phyloP scores from a whole-genome alignment of 208 protist genomes.

The Plasmodiophora brassicae region DNA sequence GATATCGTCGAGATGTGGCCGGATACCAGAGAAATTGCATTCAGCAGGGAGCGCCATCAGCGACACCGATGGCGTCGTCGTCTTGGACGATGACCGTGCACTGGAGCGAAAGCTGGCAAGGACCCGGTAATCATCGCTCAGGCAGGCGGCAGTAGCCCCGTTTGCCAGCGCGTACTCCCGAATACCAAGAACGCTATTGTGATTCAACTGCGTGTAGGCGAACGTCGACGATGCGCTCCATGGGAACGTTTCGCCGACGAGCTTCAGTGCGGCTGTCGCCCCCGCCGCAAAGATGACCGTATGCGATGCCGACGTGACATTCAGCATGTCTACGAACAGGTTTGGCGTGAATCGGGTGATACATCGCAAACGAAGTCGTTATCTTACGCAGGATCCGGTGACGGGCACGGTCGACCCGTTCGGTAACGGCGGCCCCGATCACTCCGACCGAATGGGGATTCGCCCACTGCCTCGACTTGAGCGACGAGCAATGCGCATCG shows the following conservation, averaged over 20 bases:
- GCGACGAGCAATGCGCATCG: neutral
- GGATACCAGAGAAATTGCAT: conserved; percentile 37
- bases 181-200: conserved; percentile 36
- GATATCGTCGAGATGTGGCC: neutral
- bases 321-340: neutral
- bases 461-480: neutral
- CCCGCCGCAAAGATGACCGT: conserved; percentile 37
- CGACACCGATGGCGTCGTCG: neutral
- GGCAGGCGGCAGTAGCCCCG: neutral
- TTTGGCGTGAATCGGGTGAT: too few species aligned
- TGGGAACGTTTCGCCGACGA: conserved; percentile 34
- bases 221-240: neutral
- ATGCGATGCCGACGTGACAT: neutral
- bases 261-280: conserved; percentile 29
- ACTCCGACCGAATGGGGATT: neutral
- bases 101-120: neutral
- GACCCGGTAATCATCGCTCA: neutral
- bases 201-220: conserved; percentile 28
- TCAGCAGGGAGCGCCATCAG: conserved; percentile 37
- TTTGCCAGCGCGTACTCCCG: neutral
- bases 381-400: neutral
- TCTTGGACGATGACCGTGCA: neutral
- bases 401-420: neutral
- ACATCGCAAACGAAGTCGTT: too few species aligned
- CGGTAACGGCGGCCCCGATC: neutral